Evolutionary conservation across 2,329 filamentous ascomycete genomes (phyloP), one percentile per base, ranked within the genome.

Genomic region (Cytospora paraplurivora): DNA sequence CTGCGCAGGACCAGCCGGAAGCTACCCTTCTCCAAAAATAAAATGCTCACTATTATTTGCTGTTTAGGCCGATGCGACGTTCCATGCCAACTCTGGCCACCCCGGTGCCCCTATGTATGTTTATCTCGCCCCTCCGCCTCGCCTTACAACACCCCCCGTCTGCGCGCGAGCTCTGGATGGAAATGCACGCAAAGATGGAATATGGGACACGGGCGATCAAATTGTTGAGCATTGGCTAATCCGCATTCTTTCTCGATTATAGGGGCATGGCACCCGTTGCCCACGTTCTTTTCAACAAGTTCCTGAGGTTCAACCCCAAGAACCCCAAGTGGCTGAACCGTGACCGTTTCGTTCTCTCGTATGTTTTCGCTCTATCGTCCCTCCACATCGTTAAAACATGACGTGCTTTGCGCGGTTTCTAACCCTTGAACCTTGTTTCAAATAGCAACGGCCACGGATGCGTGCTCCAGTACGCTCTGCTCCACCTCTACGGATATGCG

Each of bases 281-380:
- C 79, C 95, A 98, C 85, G 92, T 98, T 74, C 88, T 99, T 69
- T 99, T 92, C 84, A 96, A 97, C 88, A 96, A 95, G 81, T 96
- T 97, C 86, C 92, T 99, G 92, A 96, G 82, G 78, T 99, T 97
- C 87, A 99, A 98, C 89, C 95, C 95, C 74, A 96, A 97, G 89
- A 97, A 97, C 87, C 92, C 95, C 72, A 85, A 92, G 69, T 99
- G 93, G 93, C 75, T 95, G 73, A 98, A 98, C 88, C 90, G 95
- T 76, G 95, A 99, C 82, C 91, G 95, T 79, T 99, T 99, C 76
- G 93, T 99, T 68, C 93, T 99, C 77, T 99, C 95, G 93, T 97
- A 87, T 86, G 93, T 90, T 21, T 52, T 51, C 56, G 35, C 54
- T 19, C 34, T 37, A 32, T 27, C 62, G 19, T 7, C 53, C 54